Base-by-base conservation (phyloP, 2,329 filamentous ascomycete genomes). In the Microsporum ferrugineum region DNA sequence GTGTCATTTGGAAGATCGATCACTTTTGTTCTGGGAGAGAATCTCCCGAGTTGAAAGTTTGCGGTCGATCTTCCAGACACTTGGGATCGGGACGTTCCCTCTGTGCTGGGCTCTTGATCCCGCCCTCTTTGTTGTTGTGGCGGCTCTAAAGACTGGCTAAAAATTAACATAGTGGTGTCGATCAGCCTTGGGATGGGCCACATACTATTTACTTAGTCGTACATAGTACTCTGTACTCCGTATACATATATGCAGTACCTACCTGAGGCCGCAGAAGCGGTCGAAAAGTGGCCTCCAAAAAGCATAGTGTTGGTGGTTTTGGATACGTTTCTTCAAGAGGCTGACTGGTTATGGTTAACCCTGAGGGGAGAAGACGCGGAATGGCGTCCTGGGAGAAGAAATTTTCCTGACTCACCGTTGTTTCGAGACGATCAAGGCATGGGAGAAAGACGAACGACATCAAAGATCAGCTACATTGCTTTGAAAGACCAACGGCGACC, bases 1-100 rank as follows among this genome's bases (percentile, higher is more conserved):
- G 33, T 55, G 31, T 36, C 51, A 55, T 36, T 23, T 17, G 33
- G 51, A 55, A 55, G 51, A 36, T 55, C 51, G 17, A 36, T 34
- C 51, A 55, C n/a, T 36, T 55, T 34, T 29, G 34, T 55, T n/a
- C 36, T 4, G 29, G n/a, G 39, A 36, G 33, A 23, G 51, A 55
- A 55, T 36, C 23, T 23, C 51, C 51, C 51, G 51, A 38, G 23
- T 17, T 36, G 23, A 55, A 31, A 55, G 51, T 55, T 55, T 38
- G n/a, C n/a, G 31, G 51, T 55, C 51, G 51, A 38, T 55, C 51
- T 55, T 55, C 51, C 51, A 55, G 33, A 55, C n/a, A 55, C 51
- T 34, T 31, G 51, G 51, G 31, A 55, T 55, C 14, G 51, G 51
- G 33, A 23, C 51, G 12, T 31, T 36, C 31, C 51, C 51, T 36